phyloP scores from a whole-genome alignment of 1,139 yeast genomes.

The Nematodospora anomalae region DNA sequence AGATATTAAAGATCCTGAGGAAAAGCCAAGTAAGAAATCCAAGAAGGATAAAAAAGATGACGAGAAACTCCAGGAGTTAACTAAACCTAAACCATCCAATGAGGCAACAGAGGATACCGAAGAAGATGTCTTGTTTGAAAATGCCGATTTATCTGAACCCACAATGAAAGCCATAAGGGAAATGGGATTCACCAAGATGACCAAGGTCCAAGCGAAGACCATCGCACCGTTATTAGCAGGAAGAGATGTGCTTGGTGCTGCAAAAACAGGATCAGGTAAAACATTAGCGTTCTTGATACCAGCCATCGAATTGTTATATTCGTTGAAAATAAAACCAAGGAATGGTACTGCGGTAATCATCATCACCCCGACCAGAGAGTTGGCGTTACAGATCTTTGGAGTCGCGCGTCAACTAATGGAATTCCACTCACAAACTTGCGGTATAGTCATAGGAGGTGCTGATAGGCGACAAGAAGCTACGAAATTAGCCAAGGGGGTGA shows the following conservation, averaged over 20 bases:
- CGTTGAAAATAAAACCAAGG: conserved; percentile 58
- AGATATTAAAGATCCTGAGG: conserved; percentile 43
- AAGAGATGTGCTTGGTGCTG: conserved; percentile 94
- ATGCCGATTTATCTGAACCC: conserved; percentile 68
- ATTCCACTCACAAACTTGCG: conserved; percentile 89
- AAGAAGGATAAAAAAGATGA: conserved; percentile 19
- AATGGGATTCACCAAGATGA: conserved; percentile 90
- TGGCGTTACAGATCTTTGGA: conserved; percentile 95
- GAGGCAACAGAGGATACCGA: conserved; percentile 27
- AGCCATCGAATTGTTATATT: conserved; percentile 86
- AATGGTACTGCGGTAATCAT: conserved; percentile 89
- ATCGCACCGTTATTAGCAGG: conserved; percentile 96
- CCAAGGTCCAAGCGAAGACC: conserved; percentile 89
- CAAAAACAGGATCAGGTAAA: conserved; percentile 98
- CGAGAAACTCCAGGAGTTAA: conserved; percentile 20
- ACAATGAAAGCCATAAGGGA: conserved; percentile 75
- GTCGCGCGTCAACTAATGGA: conserved; percentile 94
- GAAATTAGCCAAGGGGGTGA: conserved; percentile 89
- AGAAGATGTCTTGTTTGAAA: conserved; percentile 45
- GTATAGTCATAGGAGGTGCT: conserved; percentile 97
- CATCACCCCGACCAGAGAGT: conserved; percentile 81
- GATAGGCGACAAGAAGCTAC: conserved; percentile 97
- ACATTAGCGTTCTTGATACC: conserved; percentile 94
- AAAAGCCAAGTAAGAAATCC: conserved; percentile 20
- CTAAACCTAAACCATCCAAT: conserved; percentile 18